Conservation (phyloP, 768 basidiomycete species). For the Leccinum truebloodii region DNA sequence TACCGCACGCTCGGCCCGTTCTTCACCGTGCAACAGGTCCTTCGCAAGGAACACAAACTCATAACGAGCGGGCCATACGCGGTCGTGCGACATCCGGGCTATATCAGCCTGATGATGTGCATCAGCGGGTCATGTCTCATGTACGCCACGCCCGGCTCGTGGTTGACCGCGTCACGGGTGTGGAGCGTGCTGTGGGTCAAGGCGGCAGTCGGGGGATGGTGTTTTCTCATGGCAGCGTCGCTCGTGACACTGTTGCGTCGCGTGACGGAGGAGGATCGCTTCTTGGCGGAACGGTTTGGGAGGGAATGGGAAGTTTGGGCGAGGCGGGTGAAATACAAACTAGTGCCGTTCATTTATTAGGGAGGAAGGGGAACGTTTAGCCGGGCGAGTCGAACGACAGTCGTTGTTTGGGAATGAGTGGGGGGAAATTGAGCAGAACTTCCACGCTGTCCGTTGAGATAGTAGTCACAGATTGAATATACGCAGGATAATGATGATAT, state of each 20-base stretch:
- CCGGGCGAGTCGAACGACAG: neutral
- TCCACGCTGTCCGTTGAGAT: neutral
- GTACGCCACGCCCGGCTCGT: conserved; percentile 1
- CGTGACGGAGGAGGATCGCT: conserved; percentile 22
- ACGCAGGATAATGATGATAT: neutral
- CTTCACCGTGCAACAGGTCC: conserved; percentile 23
- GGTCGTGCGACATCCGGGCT: conserved; percentile 32
- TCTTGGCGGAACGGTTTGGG: conserved; percentile 19
- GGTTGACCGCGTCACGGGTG: conserved; percentile 7
- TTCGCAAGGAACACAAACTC: conserved; percentile 24
- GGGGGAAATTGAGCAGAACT: neutral
- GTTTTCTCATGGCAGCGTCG: neutral
- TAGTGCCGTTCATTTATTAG: conserved; percentile 11
- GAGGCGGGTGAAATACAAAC: conserved; percentile 9
- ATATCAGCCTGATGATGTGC: conserved; percentile 11
- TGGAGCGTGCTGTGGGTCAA: neutral
- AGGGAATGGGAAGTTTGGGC: conserved; percentile 25
- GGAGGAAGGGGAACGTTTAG: neutral
- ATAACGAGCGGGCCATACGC: conserved; percentile 31
- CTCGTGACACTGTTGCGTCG: conserved; percentile 14
- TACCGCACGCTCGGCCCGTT: conserved; percentile 19
- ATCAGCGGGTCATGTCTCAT: neutral
- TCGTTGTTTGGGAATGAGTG: neutral
- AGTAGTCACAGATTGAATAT: neutral
- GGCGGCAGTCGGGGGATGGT: neutral